These are phyloP conservation scores for Logfia minima DNA, from an alignment of 129 eudicot genomes.

Conservation along the genomic window DNA sequence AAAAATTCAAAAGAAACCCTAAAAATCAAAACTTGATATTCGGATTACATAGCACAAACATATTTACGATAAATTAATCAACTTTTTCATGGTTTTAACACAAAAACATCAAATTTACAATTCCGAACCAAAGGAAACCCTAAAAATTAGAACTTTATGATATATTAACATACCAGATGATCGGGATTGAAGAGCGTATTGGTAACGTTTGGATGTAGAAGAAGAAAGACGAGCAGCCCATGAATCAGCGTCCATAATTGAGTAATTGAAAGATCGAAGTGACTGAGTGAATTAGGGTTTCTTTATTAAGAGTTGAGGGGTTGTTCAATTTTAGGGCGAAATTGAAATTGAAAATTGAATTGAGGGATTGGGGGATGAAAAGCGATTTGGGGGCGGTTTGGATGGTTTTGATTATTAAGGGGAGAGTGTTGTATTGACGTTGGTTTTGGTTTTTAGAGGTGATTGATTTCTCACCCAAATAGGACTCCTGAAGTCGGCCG, in stretches of 20 bases:
- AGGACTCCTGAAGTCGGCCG: slow-evolving; percentile 25
- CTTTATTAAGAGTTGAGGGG: background rate
- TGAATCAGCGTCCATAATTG: slow-evolving; percentile 74
- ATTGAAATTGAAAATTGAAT: slow-evolving; percentile 1
- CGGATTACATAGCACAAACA: slow-evolving; percentile 47
- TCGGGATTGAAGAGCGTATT: slow-evolving; percentile 81
- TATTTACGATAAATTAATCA: slow-evolving; percentile 44
- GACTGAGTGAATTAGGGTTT: slow-evolving; percentile 34
- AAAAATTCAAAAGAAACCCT: background rate
- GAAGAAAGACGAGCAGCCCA: slow-evolving; percentile 88
- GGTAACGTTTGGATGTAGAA: slow-evolving; percentile 75
- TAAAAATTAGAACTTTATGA: background rate
- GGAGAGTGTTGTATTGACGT: background rate
- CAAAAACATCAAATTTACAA: background rate
- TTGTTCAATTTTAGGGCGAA: background rate
- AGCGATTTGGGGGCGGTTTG: slow-evolving; percentile 30
- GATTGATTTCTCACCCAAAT: background rate
- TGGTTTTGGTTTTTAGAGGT: slow-evolving; percentile 8
- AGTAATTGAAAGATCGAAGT: slow-evolving; percentile 19
- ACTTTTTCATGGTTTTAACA: slow-evolving; percentile 15
- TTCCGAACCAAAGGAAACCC: background rate
- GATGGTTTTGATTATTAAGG: slow-evolving; percentile 16
- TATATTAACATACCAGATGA: slow-evolving; percentile 58
- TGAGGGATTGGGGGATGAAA: background rate
- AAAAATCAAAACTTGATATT: background rate